Percentiles rank a stretch among this genome's conserved stretches.
phyloP scores from a whole-genome alignment of 495 filamentous ascomycete genomes.

The Hyaloscypha variabilis region DNA sequence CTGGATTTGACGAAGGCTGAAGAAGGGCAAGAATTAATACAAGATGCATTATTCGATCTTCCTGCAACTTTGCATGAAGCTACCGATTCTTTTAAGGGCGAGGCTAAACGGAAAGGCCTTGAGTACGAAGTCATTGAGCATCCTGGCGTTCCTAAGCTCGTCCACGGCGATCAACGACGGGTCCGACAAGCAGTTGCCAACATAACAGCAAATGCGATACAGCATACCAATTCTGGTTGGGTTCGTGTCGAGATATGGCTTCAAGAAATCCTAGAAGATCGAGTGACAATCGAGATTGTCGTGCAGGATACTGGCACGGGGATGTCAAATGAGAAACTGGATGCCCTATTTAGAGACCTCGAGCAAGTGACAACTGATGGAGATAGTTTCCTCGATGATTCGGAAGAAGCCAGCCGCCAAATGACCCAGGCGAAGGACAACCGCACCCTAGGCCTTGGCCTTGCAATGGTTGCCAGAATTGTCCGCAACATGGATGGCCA shows the following conservation, averaged over 20 bases:
- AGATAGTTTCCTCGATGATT: slow-evolving; percentile 40
- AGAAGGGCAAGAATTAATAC: slow-evolving; percentile 77
- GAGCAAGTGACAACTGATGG: slow-evolving; percentile 76
- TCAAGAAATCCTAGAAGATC: slow-evolving; percentile 31
- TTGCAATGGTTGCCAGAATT: slow-evolving; percentile 84
- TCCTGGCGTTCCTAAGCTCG: slow-evolving; percentile 68
- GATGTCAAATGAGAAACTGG: slow-evolving; percentile 72
- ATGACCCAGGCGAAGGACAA: slow-evolving; percentile 20
- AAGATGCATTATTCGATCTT: slow-evolving; percentile 81
- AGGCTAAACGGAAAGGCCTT: slow-evolving; percentile 77
- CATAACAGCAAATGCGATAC: slow-evolving; percentile 82
- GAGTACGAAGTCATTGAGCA: slow-evolving; percentile 67
- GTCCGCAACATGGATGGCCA: slow-evolving; percentile 92
- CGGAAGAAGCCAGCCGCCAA: slow-evolving; percentile 35
- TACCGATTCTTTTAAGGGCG: slow-evolving; percentile 69
- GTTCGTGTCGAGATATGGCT: slow-evolving; percentile 72
- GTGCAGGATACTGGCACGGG: slow-evolving; percentile 82
- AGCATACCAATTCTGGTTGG: slow-evolving; percentile 72
- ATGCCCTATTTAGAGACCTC: slow-evolving; percentile 80
- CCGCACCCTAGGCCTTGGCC: slow-evolving; percentile 71
- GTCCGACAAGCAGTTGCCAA: slow-evolving; percentile 83
- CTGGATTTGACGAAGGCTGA: slow-evolving; percentile 91
- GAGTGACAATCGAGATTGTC: slow-evolving; percentile 63
- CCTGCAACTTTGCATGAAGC: slow-evolving; percentile 74
- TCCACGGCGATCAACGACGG: slow-evolving; percentile 78